Evolutionary conservation across 352 stramenopile genomes (phyloP).

Genomic region (Globisporangium abappressorium): DNA sequence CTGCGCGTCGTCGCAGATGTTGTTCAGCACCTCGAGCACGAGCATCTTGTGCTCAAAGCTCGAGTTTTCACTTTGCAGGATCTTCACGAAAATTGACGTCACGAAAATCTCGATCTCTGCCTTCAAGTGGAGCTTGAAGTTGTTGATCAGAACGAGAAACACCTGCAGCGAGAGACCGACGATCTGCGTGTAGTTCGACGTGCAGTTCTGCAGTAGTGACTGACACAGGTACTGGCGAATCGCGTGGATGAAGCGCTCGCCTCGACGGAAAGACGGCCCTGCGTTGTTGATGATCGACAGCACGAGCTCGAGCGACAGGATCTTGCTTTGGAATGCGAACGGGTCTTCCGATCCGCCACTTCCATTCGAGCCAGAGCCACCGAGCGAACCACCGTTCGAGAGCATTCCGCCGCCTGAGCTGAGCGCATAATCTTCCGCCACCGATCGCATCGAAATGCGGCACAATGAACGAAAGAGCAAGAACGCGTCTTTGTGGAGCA

Average conservation of each 20-base stretch:
- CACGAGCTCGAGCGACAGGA: slow-evolving; percentile 97
- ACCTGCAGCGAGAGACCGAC: slow-evolving; percentile 97
- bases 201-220: slow-evolving; percentile 98
- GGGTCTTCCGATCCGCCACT: slow-evolving; percentile 74
- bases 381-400: slow-evolving; percentile 8
- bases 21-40: slow-evolving; percentile 96
- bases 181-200: slow-evolving; percentile 95
- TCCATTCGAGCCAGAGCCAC: slow-evolving; percentile 15
- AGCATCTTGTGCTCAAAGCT: slow-evolving; percentile 98
- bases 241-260: slow-evolving; percentile 96
- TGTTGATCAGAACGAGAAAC: slow-evolving; percentile 95
- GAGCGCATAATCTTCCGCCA: slow-evolving; percentile 86
- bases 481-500: slow-evolving; percentile 98
- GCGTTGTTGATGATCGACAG: slow-evolving; percentile 96
- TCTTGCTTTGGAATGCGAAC: slow-evolving; percentile 95
- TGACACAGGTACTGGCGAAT: slow-evolving; percentile 97
- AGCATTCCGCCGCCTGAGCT: slow-evolving; percentile 18
- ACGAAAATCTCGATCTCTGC: slow-evolving; percentile 99
- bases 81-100: slow-evolving; percentile 96
- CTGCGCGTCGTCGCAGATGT: slow-evolving; percentile 93
- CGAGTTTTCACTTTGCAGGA: slow-evolving; percentile 97
- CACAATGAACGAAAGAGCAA: slow-evolving; percentile 98
- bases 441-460: slow-evolving; percentile 87
- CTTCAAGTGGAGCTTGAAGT: slow-evolving; percentile 95
- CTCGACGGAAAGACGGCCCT: slow-evolving; percentile 92